phyloP scores from a whole-genome alignment of 306 rosid species.

The Glycine latifolia region DNA sequence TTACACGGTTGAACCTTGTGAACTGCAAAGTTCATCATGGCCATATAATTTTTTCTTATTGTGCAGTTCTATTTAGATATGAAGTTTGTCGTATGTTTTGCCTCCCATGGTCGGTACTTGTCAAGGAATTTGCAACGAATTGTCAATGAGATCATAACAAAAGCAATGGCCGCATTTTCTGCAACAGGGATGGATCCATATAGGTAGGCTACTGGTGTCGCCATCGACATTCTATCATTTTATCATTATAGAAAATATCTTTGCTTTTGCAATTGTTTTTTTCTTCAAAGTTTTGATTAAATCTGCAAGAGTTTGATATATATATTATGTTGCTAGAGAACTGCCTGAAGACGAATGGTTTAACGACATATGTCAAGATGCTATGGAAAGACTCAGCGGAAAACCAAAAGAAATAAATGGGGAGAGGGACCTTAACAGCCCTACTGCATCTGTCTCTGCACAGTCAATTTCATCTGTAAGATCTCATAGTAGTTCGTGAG shows the following conservation, averaged over 20 bases:
- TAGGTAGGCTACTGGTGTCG: slow-evolving; percentile 57
- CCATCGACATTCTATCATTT: background rate
- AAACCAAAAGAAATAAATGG: slow-evolving; percentile 83
- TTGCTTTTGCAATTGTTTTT: slow-evolving; percentile 1
- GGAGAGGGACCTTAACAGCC: slow-evolving; percentile 88
- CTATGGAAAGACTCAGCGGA: slow-evolving; percentile 87
- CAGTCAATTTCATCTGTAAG: slow-evolving; percentile 92
- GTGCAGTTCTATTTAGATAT: slow-evolving; percentile 98
- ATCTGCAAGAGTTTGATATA: slow-evolving; percentile 23
- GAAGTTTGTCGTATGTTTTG: slow-evolving; percentile 96
- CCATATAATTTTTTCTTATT: slow-evolving; percentile 34
- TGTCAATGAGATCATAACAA: slow-evolving; percentile 88
- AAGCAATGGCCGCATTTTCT: slow-evolving; percentile 87
- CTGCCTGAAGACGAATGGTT: slow-evolving; percentile 98
- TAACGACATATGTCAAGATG: slow-evolving; percentile 83
- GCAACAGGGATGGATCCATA: slow-evolving; percentile 94
- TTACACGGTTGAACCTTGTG: slow-evolving; percentile 17
- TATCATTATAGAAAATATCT: background rate
- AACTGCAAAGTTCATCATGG: slow-evolving; percentile 18
- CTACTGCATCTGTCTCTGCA: slow-evolving; percentile 97
- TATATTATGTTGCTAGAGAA: slow-evolving; percentile 57
- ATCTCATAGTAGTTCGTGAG: slow-evolving; percentile 89
- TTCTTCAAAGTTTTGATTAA: slow-evolving; percentile 7
- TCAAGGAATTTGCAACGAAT: slow-evolving; percentile 87
- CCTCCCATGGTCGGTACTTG: slow-evolving; percentile 89